A percentile compares a stretch with the other conserved stretches of the same genome.
phyloP scores from a whole-genome alignment of 2,329 filamentous ascomycete genomes.

The Aspergillus pseudotamarii region DNA sequence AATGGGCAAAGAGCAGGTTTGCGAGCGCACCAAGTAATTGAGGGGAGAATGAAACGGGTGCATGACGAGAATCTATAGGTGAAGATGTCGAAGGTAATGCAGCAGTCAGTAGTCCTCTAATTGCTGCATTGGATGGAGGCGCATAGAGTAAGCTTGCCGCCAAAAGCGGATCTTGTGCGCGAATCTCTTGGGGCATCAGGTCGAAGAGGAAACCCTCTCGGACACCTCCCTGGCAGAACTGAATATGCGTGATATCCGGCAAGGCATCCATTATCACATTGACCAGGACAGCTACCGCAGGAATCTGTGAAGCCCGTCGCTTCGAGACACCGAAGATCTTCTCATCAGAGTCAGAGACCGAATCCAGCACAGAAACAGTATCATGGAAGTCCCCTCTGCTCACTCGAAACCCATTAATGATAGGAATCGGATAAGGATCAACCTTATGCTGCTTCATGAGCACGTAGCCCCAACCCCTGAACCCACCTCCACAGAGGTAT shows the following conservation, averaged over 20 bases:
- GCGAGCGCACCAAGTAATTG: slow-evolving; percentile 59
- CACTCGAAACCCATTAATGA: slow-evolving; percentile 77
- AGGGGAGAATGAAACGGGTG: slow-evolving; percentile 47
- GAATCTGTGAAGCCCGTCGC: slow-evolving; percentile 76
- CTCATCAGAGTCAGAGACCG: slow-evolving; percentile 38
- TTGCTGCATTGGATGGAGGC: slow-evolving; percentile 47
- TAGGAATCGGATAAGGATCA: slow-evolving; percentile 78
- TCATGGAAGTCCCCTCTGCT: slow-evolving; percentile 63
- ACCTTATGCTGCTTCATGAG: slow-evolving; percentile 77
- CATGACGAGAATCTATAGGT: slow-evolving; percentile 21
- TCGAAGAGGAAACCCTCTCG: slow-evolving; percentile 81
- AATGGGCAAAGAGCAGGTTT: slow-evolving; percentile 61
- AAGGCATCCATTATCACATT: slow-evolving; percentile 71
- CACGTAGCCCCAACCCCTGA: slow-evolving; percentile 87
- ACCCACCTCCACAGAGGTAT: slow-evolving; percentile 87
- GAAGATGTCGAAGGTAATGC: slow-evolving; percentile 46
- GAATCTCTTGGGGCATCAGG: slow-evolving; percentile 61
- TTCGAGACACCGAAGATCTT: slow-evolving; percentile 74
- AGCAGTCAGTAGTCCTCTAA: slow-evolving; percentile 53
- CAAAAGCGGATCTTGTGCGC: slow-evolving; percentile 68
- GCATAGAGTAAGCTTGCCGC: slow-evolving; percentile 61
- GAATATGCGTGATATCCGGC: slow-evolving; percentile 70
- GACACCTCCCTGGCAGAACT: slow-evolving; percentile 86
- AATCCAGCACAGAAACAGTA: slow-evolving; percentile 49
- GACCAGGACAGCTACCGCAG: slow-evolving; percentile 80